Evolutionary conservation across 805 yeast genomes (phyloP).

Genomic region (Hanseniaspora meyeri): DNA sequence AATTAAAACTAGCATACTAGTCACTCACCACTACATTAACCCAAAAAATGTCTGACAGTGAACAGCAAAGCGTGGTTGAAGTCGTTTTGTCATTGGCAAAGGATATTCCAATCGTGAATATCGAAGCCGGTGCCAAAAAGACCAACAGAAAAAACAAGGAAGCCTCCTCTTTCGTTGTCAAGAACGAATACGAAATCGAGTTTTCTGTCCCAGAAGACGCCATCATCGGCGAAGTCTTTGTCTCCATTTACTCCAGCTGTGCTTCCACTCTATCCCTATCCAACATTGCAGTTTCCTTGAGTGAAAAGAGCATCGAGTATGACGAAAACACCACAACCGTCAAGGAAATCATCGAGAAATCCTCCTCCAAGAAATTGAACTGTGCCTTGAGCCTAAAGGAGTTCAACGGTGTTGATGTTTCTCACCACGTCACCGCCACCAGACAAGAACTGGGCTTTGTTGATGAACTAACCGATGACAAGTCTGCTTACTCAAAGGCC

Average conservation of each 20-base stretch:
- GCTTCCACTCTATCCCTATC: slow-evolving; percentile 1
- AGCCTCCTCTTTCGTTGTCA: slow-evolving; percentile 13
- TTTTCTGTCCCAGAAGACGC: slow-evolving; percentile 17
- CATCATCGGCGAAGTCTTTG: background rate
- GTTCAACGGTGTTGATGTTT: slow-evolving; percentile 24
- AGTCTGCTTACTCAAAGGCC: slow-evolving; percentile 26
- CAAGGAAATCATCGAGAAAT: slow-evolving; percentile 2
- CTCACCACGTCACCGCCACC: slow-evolving; percentile 23
- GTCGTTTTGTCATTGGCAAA: slow-evolving; percentile 11
- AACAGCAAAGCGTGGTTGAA: background rate
- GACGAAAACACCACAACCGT: background rate
- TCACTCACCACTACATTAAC: too few relatives aligned
- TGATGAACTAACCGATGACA: slow-evolving; percentile 24
- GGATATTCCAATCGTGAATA: slow-evolving; percentile 5
- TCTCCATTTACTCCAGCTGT: background rate
- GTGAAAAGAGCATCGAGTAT: background rate
- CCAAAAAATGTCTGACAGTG: background rate
- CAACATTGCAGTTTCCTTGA: background rate
- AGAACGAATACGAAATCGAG: slow-evolving; percentile 20
- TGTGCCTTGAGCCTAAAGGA: slow-evolving; percentile 21
- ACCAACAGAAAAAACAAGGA: slow-evolving; percentile 12
- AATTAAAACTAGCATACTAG: too few relatives aligned
- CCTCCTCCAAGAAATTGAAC: slow-evolving; percentile 18
- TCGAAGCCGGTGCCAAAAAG: slow-evolving; percentile 14
- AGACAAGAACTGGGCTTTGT: slow-evolving; percentile 28